Evolutionary conservation across 164 flowering plant genomes (phyloP), one percentile per base, ranked within the genome.

Genomic region (Warburgia ugandensis): DNA sequence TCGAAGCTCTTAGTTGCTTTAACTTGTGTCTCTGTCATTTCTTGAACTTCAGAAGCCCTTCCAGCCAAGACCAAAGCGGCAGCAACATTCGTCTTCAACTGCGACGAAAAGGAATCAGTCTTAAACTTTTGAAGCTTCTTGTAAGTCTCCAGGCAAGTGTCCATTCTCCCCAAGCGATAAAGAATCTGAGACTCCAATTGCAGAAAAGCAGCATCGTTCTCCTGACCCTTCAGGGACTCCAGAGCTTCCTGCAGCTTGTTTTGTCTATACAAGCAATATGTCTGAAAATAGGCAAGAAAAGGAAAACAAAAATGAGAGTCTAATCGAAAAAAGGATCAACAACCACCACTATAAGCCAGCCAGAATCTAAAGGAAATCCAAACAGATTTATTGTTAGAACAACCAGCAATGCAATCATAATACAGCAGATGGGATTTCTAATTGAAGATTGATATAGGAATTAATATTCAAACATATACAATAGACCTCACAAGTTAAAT

Each of bases 251-350:
- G 72, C 42, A 83, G 66, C 66, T 80, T 88, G 73, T 92, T 92
- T 73, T 78, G 82, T 60, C 96, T 73, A 76, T 88, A 88, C 56
- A 88, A 71, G 72, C 98, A 92, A 68, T 88, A 92, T 55, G 94
- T 89, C 98, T 88, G 50, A 14, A 58, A 45, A 28, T 41, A 26
- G 37, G 50, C 44, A 31, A 37, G 12, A 36, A 21, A 25, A 19
- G 5, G 29, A 10, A 11, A 29, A 10, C 28, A 29, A 19, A 29
- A 37, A 21, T 19, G 6, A 17, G 13, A 50, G 11, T 13, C 10
- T 5, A 26, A 26, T 2, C 1, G 10, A 17, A 28, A 46, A 8
- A 11, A 2, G 5, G 28, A 12, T 4, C 27, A 6, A 44, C 48
- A n/a, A n/a, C n/a, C n/a, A n/a, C n/a, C n/a, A n/a, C n/a, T n/a